Conservation (phyloP, 2,329 filamentous ascomycete genomes). For the Neofusicoccum sp. region DNA sequence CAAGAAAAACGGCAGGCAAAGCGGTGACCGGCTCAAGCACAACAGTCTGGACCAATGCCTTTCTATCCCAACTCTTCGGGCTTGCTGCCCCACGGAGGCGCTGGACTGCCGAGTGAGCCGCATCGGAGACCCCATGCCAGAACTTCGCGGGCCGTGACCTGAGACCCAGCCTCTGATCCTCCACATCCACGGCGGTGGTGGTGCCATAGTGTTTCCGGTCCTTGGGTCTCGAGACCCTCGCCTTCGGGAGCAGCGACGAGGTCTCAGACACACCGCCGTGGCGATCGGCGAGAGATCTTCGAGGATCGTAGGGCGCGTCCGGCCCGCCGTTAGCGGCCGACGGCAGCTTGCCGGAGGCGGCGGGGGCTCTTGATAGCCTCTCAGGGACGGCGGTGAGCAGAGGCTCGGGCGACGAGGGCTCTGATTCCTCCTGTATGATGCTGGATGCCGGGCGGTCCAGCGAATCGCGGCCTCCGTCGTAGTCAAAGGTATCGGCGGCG, state of each 20-base stretch:
- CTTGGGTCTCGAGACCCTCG: conserved; percentile 24
- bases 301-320: not conserved
- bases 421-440: conserved; percentile 7
- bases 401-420: conserved; percentile 10
- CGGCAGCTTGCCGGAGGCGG: not conserved
- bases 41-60: conserved; percentile 61
- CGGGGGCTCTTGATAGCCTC: not conserved
- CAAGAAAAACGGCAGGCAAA: conserved; percentile 83
- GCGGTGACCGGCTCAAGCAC: conserved; percentile 64
- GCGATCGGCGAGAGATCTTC: conserved; percentile 3
- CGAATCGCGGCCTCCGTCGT: not conserved
- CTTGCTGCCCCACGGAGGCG: conserved; percentile 38
- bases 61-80: conserved; percentile 71
- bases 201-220: conserved; percentile 9
- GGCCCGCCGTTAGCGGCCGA: not conserved
- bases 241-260: conserved; percentile 40
- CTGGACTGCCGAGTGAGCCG: not conserved
- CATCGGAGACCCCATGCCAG: not conserved
- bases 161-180: conserved; percentile 6
- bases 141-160: not conserved
- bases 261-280: conserved; percentile 23
- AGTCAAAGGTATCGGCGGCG: conserved; percentile 5
- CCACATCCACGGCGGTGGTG: conserved; percentile 11
- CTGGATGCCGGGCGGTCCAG: not conserved
- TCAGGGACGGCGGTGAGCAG: not conserved